These are phyloP conservation scores for Alternaria novae-zelandiae DNA, from an alignment of 2,329 filamentous ascomycete species.

Conservation along the genomic window DNA sequence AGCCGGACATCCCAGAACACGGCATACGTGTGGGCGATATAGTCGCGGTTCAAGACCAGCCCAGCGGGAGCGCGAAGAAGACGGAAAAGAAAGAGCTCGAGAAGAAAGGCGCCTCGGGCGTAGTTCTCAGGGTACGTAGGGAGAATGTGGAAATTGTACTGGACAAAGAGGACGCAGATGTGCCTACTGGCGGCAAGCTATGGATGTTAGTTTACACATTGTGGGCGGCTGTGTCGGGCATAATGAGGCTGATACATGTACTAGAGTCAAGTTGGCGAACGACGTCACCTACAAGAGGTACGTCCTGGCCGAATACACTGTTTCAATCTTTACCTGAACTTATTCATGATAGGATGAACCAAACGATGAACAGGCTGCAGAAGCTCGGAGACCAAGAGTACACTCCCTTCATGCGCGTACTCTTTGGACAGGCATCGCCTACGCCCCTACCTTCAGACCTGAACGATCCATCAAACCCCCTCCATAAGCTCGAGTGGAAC, in stretches of 20 bases:
- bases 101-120: constrained; percentile 71
- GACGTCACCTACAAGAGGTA: constrained; percentile 70
- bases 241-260: constrained; percentile 40
- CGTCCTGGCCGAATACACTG: constrained; percentile 25
- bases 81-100: constrained; percentile 74
- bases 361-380: constrained; percentile 66
- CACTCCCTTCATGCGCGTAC: constrained; percentile 64
- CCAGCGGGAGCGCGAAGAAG: constrained; percentile 72
- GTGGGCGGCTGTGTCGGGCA: background rate
- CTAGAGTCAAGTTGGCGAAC: constrained; percentile 69
- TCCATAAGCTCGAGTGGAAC: constrained; percentile 59
- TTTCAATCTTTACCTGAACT: constrained; percentile 6
- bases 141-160: constrained; percentile 70
- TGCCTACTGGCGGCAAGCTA: constrained; percentile 61
- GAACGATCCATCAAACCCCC: constrained; percentile 45
- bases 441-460: constrained; percentile 57
- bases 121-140: constrained; percentile 69
- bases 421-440: constrained; percentile 65
- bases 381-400: constrained; percentile 63
- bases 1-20: constrained; percentile 71
- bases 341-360: constrained; percentile 60
- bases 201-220: constrained; percentile 63
- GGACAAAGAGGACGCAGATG: constrained; percentile 66
- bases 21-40: constrained; percentile 79
- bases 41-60: constrained; percentile 76